phyloP scores from a whole-genome alignment of 768 basidiomycete genomes.

The Mycena albidolilacea region DNA sequence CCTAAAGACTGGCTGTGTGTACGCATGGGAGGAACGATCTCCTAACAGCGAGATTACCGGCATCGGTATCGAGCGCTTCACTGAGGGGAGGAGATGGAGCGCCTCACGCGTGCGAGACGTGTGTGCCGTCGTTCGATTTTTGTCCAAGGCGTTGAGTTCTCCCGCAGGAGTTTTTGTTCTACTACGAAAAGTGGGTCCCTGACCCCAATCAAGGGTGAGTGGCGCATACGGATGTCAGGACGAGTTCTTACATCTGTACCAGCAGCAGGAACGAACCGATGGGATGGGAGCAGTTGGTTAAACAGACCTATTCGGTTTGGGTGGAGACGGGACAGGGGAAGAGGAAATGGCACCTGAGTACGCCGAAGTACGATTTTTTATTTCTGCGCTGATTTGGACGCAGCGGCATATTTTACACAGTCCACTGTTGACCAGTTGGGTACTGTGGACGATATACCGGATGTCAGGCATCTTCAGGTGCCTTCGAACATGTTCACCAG shows the following conservation, averaged over 20 bases:
- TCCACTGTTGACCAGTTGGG: constrained; percentile 78
- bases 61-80: constrained; percentile 88
- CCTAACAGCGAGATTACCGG: constrained; percentile 83
- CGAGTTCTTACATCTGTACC: constrained; percentile 36
- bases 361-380: constrained; percentile 44
- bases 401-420: constrained; percentile 89
- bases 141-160: constrained; percentile 30
- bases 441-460: constrained; percentile 77
- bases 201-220: constrained; percentile 61
- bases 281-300: constrained; percentile 80
- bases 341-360: constrained; percentile 90
- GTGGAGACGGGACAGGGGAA: constrained; percentile 73
- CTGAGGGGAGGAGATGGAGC: constrained; percentile 87
- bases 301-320: constrained; percentile 90
- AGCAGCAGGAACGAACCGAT: constrained; percentile 65
- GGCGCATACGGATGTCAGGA: constrained; percentile 16
- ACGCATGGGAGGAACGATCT: constrained; percentile 83
- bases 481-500: constrained; percentile 80
- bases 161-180: constrained; percentile 85
- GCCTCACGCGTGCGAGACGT: constrained; percentile 89
- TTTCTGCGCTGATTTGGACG: not conserved
- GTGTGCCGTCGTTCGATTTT: constrained; percentile 43
- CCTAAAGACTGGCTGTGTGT: constrained; percentile 68
- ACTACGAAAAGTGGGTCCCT: constrained; percentile 80
- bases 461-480: constrained; percentile 71